A percentile compares a stretch with the other conserved stretches of the same genome.
Conservation (phyloP, 192 early-diverging fungal genomes). For the Paraglomus brasilianum region DNA sequence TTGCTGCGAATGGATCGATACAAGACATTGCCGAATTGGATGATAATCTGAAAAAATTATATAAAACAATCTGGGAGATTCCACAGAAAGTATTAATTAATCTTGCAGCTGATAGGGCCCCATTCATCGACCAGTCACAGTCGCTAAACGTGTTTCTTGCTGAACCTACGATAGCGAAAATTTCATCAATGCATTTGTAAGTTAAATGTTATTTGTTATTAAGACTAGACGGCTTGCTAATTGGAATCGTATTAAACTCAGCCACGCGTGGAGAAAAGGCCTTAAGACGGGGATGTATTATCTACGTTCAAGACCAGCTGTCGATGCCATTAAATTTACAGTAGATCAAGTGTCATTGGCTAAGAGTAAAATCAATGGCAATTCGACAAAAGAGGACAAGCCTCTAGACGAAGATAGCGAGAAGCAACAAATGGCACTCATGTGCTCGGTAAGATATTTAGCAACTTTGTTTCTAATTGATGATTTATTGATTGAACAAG, state of each 20-base stretch:
- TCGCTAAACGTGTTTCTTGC: slow-evolving; percentile 93
- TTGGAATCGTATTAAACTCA: neutral
- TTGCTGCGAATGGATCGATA: slow-evolving; percentile 87
- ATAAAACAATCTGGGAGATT: slow-evolving; percentile 98
- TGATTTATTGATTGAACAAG: slow-evolving; percentile 1
- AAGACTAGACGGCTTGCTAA: too few species aligned
- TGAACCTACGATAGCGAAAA: slow-evolving; percentile 85
- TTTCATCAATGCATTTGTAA: slow-evolving; percentile 98
- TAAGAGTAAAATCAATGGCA: slow-evolving; percentile 41
- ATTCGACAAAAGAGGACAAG: slow-evolving; percentile 42
- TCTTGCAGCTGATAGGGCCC: slow-evolving; percentile 93
- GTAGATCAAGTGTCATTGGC: slow-evolving; percentile 76
- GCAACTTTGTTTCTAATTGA: neutral
- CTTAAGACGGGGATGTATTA: slow-evolving; percentile 99
- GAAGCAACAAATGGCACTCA: slow-evolving; percentile 57
- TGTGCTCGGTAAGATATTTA: slow-evolving; percentile 61
- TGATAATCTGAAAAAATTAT: slow-evolving; percentile 80
- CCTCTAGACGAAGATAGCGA: slow-evolving; percentile 38
- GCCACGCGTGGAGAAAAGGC: slow-evolving; percentile 77
- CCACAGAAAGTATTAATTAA: slow-evolving; percentile 87
- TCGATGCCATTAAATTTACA: slow-evolving; percentile 97
- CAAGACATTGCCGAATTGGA: slow-evolving; percentile 77
- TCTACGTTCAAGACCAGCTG: slow-evolving; percentile 86
- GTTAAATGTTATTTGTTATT: slow-evolving; percentile 36
- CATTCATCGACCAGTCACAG: slow-evolving; percentile 96